These are phyloP conservation scores for Ophiostoma novo-ulmi DNA, from an alignment of 2,329 filamentous ascomycete genomes.

Conservation along the genomic window DNA sequence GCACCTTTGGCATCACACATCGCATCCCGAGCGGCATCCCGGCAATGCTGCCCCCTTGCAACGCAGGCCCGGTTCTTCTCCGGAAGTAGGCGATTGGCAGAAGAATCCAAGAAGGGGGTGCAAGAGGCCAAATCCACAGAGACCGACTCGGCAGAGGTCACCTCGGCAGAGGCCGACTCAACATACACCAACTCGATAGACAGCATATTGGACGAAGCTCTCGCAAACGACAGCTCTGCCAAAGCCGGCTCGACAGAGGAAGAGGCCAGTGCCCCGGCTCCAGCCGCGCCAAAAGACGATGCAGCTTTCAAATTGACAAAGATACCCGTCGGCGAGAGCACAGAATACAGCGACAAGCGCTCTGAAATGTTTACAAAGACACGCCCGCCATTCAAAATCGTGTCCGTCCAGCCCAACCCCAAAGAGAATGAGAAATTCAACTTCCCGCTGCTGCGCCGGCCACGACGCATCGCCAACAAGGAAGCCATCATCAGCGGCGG, in stretches of 20 bases:
- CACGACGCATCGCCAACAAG: slow-evolving; percentile 27
- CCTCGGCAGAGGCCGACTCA: not conserved
- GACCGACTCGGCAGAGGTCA: not conserved
- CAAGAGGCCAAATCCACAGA: not conserved
- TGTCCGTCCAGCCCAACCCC: not conserved
- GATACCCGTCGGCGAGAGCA: not conserved
- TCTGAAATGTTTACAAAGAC: not conserved
- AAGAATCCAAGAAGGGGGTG: not conserved
- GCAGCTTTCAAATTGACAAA: not conserved
- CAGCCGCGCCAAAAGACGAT: not conserved
- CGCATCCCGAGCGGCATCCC: not conserved
- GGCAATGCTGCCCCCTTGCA: not conserved
- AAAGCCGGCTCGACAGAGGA: not conserved
- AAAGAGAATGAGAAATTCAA: not conserved
- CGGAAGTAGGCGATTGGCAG: not conserved
- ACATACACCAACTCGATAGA: not conserved
- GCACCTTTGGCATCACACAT: not conserved
- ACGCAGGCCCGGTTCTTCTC: not conserved
- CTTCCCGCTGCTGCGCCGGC: slow-evolving; percentile 38
- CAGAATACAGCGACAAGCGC: not conserved
- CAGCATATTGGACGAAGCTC: not conserved
- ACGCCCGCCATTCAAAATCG: not conserved
- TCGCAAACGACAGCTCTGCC: not conserved
- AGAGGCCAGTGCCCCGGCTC: not conserved
- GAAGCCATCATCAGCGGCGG: slow-evolving; percentile 63